Percentiles rank a stretch among this genome's conserved stretches.
Evolutionary conservation across 345 rosid genomes (phyloP).

Genomic region (Excoecaria cochinchinensis): DNA sequence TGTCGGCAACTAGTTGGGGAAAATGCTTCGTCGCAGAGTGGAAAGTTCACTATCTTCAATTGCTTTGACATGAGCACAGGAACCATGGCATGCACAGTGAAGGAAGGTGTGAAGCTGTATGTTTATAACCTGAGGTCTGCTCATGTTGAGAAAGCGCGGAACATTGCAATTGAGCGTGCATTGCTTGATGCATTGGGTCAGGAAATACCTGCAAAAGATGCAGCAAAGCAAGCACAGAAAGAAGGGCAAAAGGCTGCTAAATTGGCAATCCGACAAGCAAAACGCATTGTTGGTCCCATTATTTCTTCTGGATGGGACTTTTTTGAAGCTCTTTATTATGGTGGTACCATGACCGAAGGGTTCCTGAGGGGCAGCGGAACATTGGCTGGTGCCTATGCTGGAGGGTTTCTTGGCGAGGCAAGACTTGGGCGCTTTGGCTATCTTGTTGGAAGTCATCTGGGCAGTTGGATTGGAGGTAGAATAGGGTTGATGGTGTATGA

Average conservation of each 20-base stretch:
- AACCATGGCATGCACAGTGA: conserved; percentile 69
- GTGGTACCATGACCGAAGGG: conserved; percentile 81
- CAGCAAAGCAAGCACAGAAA: conserved; percentile 65
- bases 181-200: conserved; percentile 60
- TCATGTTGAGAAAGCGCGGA: conserved; percentile 74
- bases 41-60: conserved; percentile 72
- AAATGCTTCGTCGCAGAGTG: conserved; percentile 82
- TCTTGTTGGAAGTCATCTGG: conserved; percentile 84
- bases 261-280: conserved; percentile 64
- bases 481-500: conserved; percentile 90
- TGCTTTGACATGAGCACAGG: conserved; percentile 95
- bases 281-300: conserved; percentile 82
- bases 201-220: conserved; percentile 61
- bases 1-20: conserved; percentile 80
- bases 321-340: conserved; percentile 89
- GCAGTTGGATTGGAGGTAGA: conserved; percentile 98
- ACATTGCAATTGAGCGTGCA: conserved; percentile 62
- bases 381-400: conserved; percentile 75
- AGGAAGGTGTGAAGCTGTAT: conserved; percentile 90
- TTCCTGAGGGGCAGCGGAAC: conserved; percentile 91
- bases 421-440: conserved; percentile 83
- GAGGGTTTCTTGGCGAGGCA: conserved; percentile 73
- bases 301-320: conserved; percentile 97
- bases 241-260: conserved; percentile 91
- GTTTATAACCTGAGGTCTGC: conserved; percentile 71